Base-by-base conservation (phyloP, 2,329 filamentous ascomycete species). In the Exophiala spinifera region DNA sequence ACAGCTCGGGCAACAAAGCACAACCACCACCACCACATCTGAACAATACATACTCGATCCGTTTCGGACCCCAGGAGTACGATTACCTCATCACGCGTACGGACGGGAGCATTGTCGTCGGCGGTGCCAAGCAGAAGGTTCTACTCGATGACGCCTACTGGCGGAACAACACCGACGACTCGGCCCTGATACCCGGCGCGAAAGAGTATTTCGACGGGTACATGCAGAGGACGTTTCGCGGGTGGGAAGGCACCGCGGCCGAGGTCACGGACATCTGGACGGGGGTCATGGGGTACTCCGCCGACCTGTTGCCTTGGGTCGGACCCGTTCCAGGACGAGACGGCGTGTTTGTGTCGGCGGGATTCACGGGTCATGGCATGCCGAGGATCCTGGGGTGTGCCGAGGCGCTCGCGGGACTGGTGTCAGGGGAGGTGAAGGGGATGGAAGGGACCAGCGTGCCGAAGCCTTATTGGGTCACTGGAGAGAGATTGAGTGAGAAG, bases 331-430 rank as follows among this genome's bases (percentile, higher is more conserved):
- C 76, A 1, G 70, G 67, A 2, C 67, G 68, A 48, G 61, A 68
- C 2, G 74, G 76, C 0, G 63, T 86, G 19, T 85, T 79, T 74
- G 70, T 84, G 1, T 74, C 76, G 28, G 81, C 79, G 2, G 77
- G 81, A 5, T 87, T 86, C 59, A 84, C 85, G 59, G 85, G 85
- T 0, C 82, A 87, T 65, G 83, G 84, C 0, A 87, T 86, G 84
- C 83, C 83, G 1, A 67, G 82, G 28, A 82, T 81, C 51, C 79
- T 60, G 17, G 60, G 84, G 78, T 0, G 61, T 87, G 54, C 79
- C 76, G 1, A 69, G 71, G 25, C 83, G 85, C 79, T 75, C 84
- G 57, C 49, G 67, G 17, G 60, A 63, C 56, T 71, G 48, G 10
- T 65, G 54, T 25, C 51, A 7, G 57, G 55, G 2, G 49, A 53